Conservation (phyloP, 768 basidiomycete genomes). For the Leccinum olivaceopallidum region DNA sequence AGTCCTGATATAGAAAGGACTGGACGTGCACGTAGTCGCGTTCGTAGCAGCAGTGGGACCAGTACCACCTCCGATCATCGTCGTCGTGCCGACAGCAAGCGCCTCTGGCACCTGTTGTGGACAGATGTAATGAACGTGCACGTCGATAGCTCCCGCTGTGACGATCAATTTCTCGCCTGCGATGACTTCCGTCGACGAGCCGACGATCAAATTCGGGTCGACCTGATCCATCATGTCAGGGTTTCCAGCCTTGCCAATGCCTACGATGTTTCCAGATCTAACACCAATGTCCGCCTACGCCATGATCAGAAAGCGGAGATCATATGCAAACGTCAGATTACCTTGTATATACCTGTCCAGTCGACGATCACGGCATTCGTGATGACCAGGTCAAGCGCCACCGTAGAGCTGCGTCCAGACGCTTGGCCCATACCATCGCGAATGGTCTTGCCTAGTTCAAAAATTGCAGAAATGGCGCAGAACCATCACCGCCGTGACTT, state of each 20-base stretch:
- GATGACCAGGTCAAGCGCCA: constrained; percentile 88
- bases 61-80: constrained; percentile 95
- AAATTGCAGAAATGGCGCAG: neutral
- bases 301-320: constrained; percentile 4
- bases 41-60: constrained; percentile 89
- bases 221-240: constrained; percentile 90
- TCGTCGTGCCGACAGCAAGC: constrained; percentile 81
- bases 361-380: constrained; percentile 95
- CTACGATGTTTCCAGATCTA: constrained; percentile 76
- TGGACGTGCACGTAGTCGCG: constrained; percentile 92
- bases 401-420: constrained; percentile 62
- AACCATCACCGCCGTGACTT: constrained; percentile 9
- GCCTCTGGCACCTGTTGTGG: constrained; percentile 91
- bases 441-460: constrained; percentile 76
- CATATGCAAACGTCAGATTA: constrained; percentile 24
- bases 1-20: constrained; percentile 82
- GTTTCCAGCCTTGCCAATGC: constrained; percentile 97
- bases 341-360: constrained; percentile 96
- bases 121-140: constrained; percentile 93
- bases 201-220: constrained; percentile 70
- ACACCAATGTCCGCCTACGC: constrained; percentile 91
- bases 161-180: constrained; percentile 94
- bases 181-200: constrained; percentile 92
- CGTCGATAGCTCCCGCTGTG: constrained; percentile 92
- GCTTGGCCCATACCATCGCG: constrained; percentile 98